Conservation (phyloP, 306 rosid genomes). For the Vigna angularis region DNA sequence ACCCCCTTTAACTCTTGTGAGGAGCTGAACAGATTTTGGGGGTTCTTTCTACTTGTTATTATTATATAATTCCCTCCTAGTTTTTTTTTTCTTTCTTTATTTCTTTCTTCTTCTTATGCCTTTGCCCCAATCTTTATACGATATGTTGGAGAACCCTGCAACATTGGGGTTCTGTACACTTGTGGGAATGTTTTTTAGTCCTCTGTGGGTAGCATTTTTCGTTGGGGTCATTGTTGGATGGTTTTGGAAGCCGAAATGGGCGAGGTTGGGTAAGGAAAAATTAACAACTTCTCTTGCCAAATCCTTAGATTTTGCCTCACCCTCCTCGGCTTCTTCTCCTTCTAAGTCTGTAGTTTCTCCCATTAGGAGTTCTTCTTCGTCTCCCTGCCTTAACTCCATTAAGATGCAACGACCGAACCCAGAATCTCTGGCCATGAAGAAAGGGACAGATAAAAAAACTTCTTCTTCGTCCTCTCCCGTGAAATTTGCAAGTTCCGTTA, state of each 20-base stretch:
- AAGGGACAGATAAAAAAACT: slow-evolving; percentile 26
- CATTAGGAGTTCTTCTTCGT: slow-evolving; percentile 30
- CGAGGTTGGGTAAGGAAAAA: slow-evolving; percentile 47
- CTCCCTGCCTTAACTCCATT: slow-evolving; percentile 36
- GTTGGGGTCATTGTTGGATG: slow-evolving; percentile 57
- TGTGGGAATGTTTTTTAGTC: slow-evolving; percentile 44
- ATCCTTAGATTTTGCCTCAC: slow-evolving; percentile 49
- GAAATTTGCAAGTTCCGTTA: slow-evolving; percentile 39
- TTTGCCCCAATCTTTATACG: slow-evolving; percentile 39
- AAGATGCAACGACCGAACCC: slow-evolving; percentile 36
- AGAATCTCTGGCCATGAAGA: slow-evolving; percentile 35
- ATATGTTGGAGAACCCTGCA: slow-evolving; percentile 49
- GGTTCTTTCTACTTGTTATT: background rate
- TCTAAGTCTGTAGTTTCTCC: slow-evolving; percentile 19
- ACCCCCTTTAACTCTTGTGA: slow-evolving; percentile 18
- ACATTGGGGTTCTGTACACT: slow-evolving; percentile 44
- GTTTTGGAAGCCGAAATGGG: slow-evolving; percentile 68
- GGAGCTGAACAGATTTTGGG: slow-evolving; percentile 27
- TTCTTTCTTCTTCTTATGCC: slow-evolving; percentile 14
- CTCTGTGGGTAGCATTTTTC: slow-evolving; percentile 51
- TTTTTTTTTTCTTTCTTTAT: background rate
- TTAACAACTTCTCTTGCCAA: slow-evolving; percentile 45
- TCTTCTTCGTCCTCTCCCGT: slow-evolving; percentile 35
- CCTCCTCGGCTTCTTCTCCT: slow-evolving; percentile 39
- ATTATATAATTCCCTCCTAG: background rate